Evolutionary conservation across 345 rosid species (phyloP).

Genomic region (Viola odorata): DNA sequence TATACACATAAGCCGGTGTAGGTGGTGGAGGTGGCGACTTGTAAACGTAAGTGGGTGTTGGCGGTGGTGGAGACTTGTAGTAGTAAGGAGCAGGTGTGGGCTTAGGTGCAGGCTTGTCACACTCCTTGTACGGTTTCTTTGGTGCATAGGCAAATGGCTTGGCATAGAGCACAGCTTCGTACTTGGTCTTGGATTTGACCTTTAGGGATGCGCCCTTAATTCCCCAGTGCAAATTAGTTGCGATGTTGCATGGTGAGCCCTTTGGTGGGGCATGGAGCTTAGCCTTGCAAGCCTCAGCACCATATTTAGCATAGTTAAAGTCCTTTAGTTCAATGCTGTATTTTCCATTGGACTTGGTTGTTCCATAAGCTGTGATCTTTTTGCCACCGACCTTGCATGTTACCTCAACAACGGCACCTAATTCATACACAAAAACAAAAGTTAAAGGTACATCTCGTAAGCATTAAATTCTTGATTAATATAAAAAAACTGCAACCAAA

Average conservation of each 20-base stretch:
- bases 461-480: neutral
- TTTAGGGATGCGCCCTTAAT: slow-evolving; percentile 16
- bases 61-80: slow-evolving; percentile 25
- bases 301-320: slow-evolving; percentile 21
- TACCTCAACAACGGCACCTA: slow-evolving; percentile 29
- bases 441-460: neutral
- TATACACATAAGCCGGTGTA: neutral
- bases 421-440: neutral
- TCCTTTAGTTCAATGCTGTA: slow-evolving; percentile 22
- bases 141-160: slow-evolving; percentile 35
- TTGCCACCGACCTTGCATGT: slow-evolving; percentile 22
- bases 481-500: neutral
- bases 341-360: slow-evolving; percentile 25
- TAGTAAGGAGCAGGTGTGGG: slow-evolving; percentile 22
- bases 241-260: slow-evolving; percentile 22
- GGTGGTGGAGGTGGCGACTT: slow-evolving; percentile 38
- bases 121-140: slow-evolving; percentile 19
- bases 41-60: slow-evolving; percentile 23
- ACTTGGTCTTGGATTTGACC: slow-evolving; percentile 21
- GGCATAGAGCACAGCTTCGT: slow-evolving; percentile 18
- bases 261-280: slow-evolving; percentile 27
- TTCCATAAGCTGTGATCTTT: slow-evolving; percentile 26
- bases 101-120: slow-evolving; percentile 8
- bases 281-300: slow-evolving; percentile 29
- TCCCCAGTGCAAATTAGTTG: slow-evolving; percentile 19